These are phyloP conservation scores for Vinca major DNA, from an alignment of 305 asterid species.

Conservation along the genomic window DNA sequence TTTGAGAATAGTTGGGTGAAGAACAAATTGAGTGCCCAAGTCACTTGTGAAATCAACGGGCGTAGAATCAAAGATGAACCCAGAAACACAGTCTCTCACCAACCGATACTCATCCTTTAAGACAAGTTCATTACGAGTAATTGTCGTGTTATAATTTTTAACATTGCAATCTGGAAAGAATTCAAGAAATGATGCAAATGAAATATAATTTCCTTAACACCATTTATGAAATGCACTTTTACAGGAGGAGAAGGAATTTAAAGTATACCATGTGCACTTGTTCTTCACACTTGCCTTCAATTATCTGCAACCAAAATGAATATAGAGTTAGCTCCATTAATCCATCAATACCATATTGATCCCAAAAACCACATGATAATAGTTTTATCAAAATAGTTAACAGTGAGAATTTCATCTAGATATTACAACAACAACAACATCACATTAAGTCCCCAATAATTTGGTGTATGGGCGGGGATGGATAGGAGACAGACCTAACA, in stretches of 20 bases:
- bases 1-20: slow-evolving; percentile 63
- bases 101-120: slow-evolving; percentile 62
- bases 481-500: no score
- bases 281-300: slow-evolving; percentile 57
- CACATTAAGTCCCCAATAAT: no score
- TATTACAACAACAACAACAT: not conserved
- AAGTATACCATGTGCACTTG: slow-evolving; percentile 46
- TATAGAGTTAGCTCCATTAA: slow-evolving; percentile 11
- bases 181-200: not conserved
- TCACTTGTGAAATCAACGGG: slow-evolving; percentile 91
- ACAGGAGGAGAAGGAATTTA: slow-evolving; percentile 14
- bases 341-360: not conserved
- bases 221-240: not conserved
- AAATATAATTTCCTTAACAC: not conserved
- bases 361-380: not conserved
- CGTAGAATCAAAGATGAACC: slow-evolving; percentile 75
- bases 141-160: not conserved
- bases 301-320: slow-evolving; percentile 52
- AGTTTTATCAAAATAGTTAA: not conserved
- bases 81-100: slow-evolving; percentile 76
- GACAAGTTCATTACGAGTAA: slow-evolving; percentile 7
- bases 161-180: slow-evolving; percentile 1
- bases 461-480: no score
- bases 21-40: slow-evolving; percentile 57
- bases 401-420: not conserved